Conservation (phyloP, 192 early-diverging fungal genomes). For the Nowakowskiella sp. region DNA sequence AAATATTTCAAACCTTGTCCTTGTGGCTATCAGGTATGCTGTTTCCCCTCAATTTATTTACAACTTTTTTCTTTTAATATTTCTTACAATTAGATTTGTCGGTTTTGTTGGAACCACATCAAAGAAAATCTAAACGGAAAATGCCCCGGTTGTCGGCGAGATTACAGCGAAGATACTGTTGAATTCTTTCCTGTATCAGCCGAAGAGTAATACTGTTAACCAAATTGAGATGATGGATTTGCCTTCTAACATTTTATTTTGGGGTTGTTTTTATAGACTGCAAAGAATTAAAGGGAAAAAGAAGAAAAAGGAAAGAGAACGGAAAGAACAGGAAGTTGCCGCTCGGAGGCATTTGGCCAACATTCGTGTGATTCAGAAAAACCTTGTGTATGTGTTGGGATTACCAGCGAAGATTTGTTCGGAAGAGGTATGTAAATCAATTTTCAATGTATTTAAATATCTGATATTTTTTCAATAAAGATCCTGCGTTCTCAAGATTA, state of each 20-base stretch:
- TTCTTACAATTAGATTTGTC: slow-evolving; percentile 96
- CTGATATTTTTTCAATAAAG: slow-evolving; percentile 31
- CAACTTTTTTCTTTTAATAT: too few species aligned
- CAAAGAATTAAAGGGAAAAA: slow-evolving; percentile 68
- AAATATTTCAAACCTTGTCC: slow-evolving; percentile 95
- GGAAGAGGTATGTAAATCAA: slow-evolving; percentile 79
- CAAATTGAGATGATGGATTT: too few species aligned
- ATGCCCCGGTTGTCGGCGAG: slow-evolving; percentile 92
- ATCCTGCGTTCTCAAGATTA: slow-evolving; percentile 76
- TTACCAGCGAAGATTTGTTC: slow-evolving; percentile 74
- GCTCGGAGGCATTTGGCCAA: slow-evolving; percentile 74
- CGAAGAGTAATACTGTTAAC: slow-evolving; percentile 90
- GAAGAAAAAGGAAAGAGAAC: slow-evolving; percentile 84
- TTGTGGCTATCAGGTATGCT: slow-evolving; percentile 93
- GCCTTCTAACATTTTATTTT: too few species aligned
- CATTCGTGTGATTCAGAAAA: slow-evolving; percentile 93
- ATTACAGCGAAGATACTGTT: slow-evolving; percentile 81
- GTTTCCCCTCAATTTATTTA: too few species aligned
- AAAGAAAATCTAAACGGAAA: slow-evolving; percentile 85
- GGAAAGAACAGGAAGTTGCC: slow-evolving; percentile 75
- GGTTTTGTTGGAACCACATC: slow-evolving; percentile 98
- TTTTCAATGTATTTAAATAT: too few species aligned
- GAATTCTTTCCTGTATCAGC: slow-evolving; percentile 82
- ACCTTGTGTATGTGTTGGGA: slow-evolving; percentile 94
- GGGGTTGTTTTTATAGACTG: slow-evolving; percentile 28